Percentiles rank a stretch among this genome's conserved stretches.
These are phyloP conservation scores for Aspergillus pseudoterreus DNA, from an alignment of 2,329 filamentous ascomycete species.

Conservation along the genomic window DNA sequence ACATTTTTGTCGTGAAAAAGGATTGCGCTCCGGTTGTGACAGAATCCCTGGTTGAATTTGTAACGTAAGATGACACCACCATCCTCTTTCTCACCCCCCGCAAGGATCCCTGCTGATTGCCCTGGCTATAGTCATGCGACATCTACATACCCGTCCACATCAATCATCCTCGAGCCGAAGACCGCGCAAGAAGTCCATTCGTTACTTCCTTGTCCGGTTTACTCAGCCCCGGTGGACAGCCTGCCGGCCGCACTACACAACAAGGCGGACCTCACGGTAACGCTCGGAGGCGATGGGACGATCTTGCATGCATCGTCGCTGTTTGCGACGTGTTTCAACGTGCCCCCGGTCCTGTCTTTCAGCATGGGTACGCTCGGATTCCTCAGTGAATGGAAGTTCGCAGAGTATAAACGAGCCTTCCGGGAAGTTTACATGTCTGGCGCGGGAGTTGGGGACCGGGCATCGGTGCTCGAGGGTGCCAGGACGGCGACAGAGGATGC, in stretches of 20 bases:
- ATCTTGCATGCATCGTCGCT: conserved; percentile 81
- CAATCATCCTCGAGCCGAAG: conserved; percentile 76
- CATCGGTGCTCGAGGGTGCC: conserved; percentile 42
- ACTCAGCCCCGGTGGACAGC: conserved; percentile 43
- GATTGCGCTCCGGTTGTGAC: conserved; percentile 55
- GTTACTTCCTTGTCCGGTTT: conserved; percentile 69
- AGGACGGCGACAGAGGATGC: conserved; percentile 25
- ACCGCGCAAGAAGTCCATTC: conserved; percentile 70
- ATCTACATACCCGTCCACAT: conserved; percentile 73
- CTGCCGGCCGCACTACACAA: conserved; percentile 56
- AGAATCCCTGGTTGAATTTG: conserved; percentile 56
- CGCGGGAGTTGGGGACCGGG: conserved; percentile 49
- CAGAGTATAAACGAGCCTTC: conserved; percentile 87
- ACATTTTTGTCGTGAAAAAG: conserved; percentile 67
- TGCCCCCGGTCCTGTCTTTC: conserved; percentile 89
- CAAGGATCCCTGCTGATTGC: not conserved
- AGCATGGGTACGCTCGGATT: conserved; percentile 97
- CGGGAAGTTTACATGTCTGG: conserved; percentile 87
- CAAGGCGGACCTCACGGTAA: conserved; percentile 85
- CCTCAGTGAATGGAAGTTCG: conserved; percentile 93
- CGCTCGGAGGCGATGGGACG: conserved; percentile 89
- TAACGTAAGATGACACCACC: conserved; percentile 34
- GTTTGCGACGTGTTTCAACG: conserved; percentile 74
- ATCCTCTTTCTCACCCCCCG: not conserved
- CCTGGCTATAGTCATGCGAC: conserved; percentile 61